These are phyloP conservation scores for Lactarius quietus DNA, from an alignment of 768 basidiomycete genomes.

Conservation along the genomic window DNA sequence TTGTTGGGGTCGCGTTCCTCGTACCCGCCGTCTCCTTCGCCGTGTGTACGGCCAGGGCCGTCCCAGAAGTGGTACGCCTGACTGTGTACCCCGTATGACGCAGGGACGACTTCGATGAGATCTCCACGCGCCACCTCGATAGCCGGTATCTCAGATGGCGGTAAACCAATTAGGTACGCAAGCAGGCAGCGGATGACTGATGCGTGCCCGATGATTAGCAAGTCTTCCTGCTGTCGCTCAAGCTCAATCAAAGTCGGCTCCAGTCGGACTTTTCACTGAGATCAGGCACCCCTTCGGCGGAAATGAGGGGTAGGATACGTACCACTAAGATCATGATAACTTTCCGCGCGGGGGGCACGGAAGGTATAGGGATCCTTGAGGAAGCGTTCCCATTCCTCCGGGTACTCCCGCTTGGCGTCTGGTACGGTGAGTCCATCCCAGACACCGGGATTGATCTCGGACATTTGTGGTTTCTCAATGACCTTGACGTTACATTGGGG, in stretches of 20 bases:
- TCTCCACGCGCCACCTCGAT: constrained; percentile 97
- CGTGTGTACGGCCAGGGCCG: constrained; percentile 64
- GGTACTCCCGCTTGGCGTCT: constrained; percentile 85
- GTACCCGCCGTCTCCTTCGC: constrained; percentile 33
- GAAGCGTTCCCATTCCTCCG: constrained; percentile 92
- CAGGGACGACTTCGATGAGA: constrained; percentile 87
- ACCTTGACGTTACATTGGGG: constrained; percentile 63
- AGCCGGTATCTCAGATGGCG: constrained; percentile 94
- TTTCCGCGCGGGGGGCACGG: constrained; percentile 90
- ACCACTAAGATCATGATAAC: constrained; percentile 94
- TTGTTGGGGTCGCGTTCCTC: constrained; percentile 58
- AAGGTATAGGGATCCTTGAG: constrained; percentile 90
- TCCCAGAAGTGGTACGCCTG: constrained; percentile 93
- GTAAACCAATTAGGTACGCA: constrained; percentile 89
- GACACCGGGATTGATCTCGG: constrained; percentile 95
- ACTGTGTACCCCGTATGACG: constrained; percentile 85
- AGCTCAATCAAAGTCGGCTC: constrained; percentile 91
- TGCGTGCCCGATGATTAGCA: constrained; percentile 95
- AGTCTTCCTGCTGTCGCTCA: constrained; percentile 90
- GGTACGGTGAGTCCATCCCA: constrained; percentile 95
- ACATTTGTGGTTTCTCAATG: constrained; percentile 94
- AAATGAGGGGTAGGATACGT: constrained; percentile 26
- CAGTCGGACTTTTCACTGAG: constrained; percentile 63
- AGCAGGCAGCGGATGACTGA: constrained; percentile 96
- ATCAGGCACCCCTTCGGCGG: background rate